Evolutionary conservation across 192 early-diverging fungal genomes (phyloP).

Genomic region (Coemansia sp.): DNA sequence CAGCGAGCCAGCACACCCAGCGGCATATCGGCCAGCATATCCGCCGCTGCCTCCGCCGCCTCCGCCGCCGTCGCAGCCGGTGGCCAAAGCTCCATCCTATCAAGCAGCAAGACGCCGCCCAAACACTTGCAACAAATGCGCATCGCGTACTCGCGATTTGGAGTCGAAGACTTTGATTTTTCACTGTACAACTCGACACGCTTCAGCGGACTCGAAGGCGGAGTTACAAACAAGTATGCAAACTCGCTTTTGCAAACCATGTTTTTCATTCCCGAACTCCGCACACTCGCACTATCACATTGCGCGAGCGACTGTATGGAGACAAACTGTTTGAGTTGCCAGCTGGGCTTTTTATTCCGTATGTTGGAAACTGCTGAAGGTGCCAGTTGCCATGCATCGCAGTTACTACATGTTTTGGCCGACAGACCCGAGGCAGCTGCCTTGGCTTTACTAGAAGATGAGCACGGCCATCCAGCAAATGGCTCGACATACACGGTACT

Average conservation of each 20-base stretch:
- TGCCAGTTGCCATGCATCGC: slow-evolving; percentile 91
- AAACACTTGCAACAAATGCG: slow-evolving; percentile 42
- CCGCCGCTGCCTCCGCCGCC: no score
- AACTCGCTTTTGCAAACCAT: slow-evolving; percentile 88
- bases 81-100: no score
- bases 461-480: slow-evolving; percentile 59
- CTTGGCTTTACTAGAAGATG: slow-evolving; percentile 79
- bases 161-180: slow-evolving; percentile 99
- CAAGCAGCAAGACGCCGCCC: slow-evolving; percentile 24
- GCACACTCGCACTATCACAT: slow-evolving; percentile 71
- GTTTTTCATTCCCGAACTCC: slow-evolving; percentile 64
- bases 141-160: slow-evolving; percentile 72
- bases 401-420: slow-evolving; percentile 81
- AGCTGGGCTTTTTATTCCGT: slow-evolving; percentile 87
- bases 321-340: slow-evolving; percentile 84
- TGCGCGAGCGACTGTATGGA: slow-evolving; percentile 61
- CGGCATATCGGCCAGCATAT: no score
- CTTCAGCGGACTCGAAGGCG: slow-evolving; percentile 87
- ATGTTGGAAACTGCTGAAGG: slow-evolving; percentile 90
- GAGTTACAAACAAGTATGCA: slow-evolving; percentile 85
- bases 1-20: no score
- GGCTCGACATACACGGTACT: slow-evolving; percentile 63
- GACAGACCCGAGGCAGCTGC: slow-evolving; percentile 82
- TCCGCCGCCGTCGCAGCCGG: no score
- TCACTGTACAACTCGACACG: slow-evolving; percentile 90